Conservation (phyloP, 768 basidiomycete species). For the Leucogyrophana mollusca region DNA sequence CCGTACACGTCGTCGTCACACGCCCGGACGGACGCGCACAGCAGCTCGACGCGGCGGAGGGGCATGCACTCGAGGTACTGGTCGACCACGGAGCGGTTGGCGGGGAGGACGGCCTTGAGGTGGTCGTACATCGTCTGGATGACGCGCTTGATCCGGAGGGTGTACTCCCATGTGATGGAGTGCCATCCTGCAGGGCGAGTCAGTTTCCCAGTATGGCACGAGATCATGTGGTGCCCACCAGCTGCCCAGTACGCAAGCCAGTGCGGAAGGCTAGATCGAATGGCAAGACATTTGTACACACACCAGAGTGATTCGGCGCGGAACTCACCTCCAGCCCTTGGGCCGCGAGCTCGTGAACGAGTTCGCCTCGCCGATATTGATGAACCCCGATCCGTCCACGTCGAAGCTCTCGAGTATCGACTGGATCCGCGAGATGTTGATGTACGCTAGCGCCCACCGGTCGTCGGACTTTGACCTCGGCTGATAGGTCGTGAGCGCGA, state of each 20-base stretch:
- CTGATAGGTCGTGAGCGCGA: background rate
- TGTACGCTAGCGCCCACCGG: conserved; percentile 34
- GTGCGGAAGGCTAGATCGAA: conserved; percentile 18
- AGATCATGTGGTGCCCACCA: conserved; percentile 16
- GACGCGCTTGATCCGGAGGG: conserved; percentile 12
- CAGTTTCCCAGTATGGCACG: too few relatives aligned
- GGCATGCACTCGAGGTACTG: conserved; percentile 22
- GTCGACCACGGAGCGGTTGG: conserved; percentile 20
- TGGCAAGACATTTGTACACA: background rate
- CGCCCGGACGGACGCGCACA: conserved; percentile 9
- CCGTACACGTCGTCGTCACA: conserved; percentile 15
- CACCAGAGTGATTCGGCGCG: too few relatives aligned
- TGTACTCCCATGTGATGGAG: conserved; percentile 14
- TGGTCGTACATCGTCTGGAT: conserved; percentile 19
- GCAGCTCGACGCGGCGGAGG: conserved; percentile 1
- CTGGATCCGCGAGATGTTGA: conserved; percentile 31
- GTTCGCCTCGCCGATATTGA: conserved; percentile 34
- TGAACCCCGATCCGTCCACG: conserved; percentile 38
- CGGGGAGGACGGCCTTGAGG: conserved; percentile 11
- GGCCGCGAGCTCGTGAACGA: conserved; percentile 28
- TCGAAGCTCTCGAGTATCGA: conserved; percentile 40
- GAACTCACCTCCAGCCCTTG: conserved; percentile 28
- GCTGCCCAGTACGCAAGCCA: conserved; percentile 36
- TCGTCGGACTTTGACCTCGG: conserved; percentile 17
- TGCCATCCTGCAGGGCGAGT: conserved; percentile 27